Evolutionary conservation across 2,329 filamentous ascomycete species (phyloP), one percentile per base, ranked within the genome.

Genomic region (Periconia macrospinosa): DNA sequence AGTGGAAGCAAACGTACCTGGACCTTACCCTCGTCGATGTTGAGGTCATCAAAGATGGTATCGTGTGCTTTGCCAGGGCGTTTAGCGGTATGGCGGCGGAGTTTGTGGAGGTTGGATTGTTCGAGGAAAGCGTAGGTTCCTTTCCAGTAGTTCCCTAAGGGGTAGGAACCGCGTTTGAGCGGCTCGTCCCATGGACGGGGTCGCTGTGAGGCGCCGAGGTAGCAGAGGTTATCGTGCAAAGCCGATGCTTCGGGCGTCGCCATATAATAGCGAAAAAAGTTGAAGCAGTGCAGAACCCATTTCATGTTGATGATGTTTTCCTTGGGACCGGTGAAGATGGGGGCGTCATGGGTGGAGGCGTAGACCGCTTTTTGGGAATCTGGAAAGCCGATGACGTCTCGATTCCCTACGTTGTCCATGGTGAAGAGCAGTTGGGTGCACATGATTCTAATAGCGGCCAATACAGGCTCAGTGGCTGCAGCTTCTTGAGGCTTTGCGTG

Each of bases 191-290:
- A 81, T 6, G 71, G 67, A n/a, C 72, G 72, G 13, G 80, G 79
- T 49, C 65, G 70, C 42, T 81, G 71, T 19, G 62, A 43, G 0
- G 46, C 44, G 1, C 69, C 59, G 8, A 82, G 69, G 3, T 68
- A 63, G 6, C 58, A 49, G 56, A 77, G 77, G 2, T 66, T 64
- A 9, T 66, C 50, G 45, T 63, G 69, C 2, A 81, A 64, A 0
- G 76, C 71, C 19, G 64, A 61, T n/a, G 76, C 72, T 3, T 68
- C 68, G 9, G 66, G 45, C 8, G 61, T 61, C 41, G 74, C 74
- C 63, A 83, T 75, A 56, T 84, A 79, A 46, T 77, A 76, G 44
- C 77, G 77, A 70, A 83, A 84, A 72, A 83, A 83, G 55, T 82
- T 81, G 42, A 80, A 62, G 40, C 76, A 69, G 56, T 82, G 76